These are phyloP conservation scores for Xylaria sp. DNA, from an alignment of 2,329 filamentous ascomycete species.

Conservation along the genomic window DNA sequence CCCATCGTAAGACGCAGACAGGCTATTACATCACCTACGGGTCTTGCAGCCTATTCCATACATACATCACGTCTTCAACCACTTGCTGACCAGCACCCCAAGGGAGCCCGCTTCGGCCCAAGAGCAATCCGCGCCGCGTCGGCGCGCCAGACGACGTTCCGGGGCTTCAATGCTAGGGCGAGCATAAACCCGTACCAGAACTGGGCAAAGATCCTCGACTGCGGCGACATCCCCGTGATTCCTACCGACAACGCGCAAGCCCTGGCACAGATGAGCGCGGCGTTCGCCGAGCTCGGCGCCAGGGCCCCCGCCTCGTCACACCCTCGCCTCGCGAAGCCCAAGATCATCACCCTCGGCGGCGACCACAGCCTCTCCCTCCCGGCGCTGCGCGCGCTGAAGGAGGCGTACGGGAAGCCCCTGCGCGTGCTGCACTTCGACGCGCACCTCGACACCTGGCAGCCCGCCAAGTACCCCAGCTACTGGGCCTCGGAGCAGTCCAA, in stretches of 20 bases:
- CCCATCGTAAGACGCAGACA: background rate
- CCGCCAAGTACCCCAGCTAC: slow-evolving; percentile 78
- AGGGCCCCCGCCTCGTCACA: slow-evolving; percentile 50
- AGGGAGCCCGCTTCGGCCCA: slow-evolving; percentile 85
- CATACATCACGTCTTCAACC: background rate
- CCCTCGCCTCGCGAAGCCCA: slow-evolving; percentile 55
- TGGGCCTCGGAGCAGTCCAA: slow-evolving; percentile 76
- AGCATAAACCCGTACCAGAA: slow-evolving; percentile 83
- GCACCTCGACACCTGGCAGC: slow-evolving; percentile 88
- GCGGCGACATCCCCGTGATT: slow-evolving; percentile 87
- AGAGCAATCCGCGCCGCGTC: slow-evolving; percentile 87
- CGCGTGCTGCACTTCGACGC: slow-evolving; percentile 80
- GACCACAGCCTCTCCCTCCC: slow-evolving; percentile 78
- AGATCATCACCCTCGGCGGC: slow-evolving; percentile 76
- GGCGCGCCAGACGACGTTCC: slow-evolving; percentile 79
- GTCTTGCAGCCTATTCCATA: background rate
- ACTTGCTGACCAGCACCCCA: slow-evolving; percentile 37
- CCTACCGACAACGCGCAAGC: slow-evolving; percentile 88
- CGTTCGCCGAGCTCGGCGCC: slow-evolving; percentile 73
- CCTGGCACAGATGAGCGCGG: slow-evolving; percentile 83
- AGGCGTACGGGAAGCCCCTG: slow-evolving; percentile 68
- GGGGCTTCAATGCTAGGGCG: slow-evolving; percentile 85
- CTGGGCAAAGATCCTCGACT: slow-evolving; percentile 64
- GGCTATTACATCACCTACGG: background rate
- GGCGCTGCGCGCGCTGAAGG: slow-evolving; percentile 72